Percentiles rank a stretch among this genome's conserved stretches.
Evolutionary conservation across 83 land plant species (phyloP).

Genomic region (Picea engelmannii): DNA sequence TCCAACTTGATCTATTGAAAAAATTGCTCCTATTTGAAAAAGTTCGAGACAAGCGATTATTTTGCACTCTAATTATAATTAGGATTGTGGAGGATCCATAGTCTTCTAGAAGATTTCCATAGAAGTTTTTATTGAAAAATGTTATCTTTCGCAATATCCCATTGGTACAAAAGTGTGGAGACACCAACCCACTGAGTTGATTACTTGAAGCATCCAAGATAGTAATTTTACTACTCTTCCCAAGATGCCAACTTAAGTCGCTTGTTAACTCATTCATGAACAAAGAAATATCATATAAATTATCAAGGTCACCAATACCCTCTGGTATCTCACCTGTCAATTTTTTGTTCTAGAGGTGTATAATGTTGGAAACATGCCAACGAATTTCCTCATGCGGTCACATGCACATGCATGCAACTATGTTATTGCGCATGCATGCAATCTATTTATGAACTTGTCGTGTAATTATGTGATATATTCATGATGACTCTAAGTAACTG

Average conservation of each 20-base stretch:
- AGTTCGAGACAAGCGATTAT: conserved; percentile 34
- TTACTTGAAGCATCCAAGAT: conserved; percentile 22
- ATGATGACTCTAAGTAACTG: too few species aligned
- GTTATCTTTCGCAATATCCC: too few species aligned
- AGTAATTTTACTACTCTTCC: not conserved
- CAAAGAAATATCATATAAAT: conserved; percentile 11
- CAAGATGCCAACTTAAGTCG: not conserved
- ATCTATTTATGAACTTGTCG: too few species aligned
- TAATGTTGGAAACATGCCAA: not conserved
- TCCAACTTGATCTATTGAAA: conserved; percentile 13
- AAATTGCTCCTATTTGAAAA: conserved; percentile 16
- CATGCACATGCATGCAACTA: too few species aligned
- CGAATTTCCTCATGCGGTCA: too few species aligned
- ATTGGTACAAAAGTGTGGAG: not conserved
- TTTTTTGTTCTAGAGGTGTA: conserved; percentile 17
- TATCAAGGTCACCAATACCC: not conserved
- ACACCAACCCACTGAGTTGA: conserved; percentile 13
- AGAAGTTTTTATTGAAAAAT: not conserved
- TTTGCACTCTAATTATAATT: not conserved
- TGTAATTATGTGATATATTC: too few species aligned
- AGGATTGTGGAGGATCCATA: not conserved
- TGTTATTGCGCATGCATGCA: too few species aligned
- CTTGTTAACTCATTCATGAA: conserved; percentile 25
- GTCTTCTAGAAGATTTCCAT: not conserved
- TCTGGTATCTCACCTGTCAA: conserved; percentile 21